Base-by-base conservation (phyloP, 345 rosid genomes). In the Gynandropsis gynandra region DNA sequence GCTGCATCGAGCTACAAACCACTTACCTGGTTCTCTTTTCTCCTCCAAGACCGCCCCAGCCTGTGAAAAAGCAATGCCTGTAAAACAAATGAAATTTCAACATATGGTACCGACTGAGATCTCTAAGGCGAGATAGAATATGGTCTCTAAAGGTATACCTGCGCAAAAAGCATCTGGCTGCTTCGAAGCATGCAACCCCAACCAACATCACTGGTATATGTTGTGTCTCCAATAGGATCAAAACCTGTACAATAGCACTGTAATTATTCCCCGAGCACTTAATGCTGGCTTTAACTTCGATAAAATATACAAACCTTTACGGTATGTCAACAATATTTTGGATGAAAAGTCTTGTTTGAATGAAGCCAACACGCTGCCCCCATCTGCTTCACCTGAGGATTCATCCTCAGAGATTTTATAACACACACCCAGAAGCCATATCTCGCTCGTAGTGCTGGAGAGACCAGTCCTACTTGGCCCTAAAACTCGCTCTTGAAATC, bases 161-260 rank as follows among this genome's bases (percentile, higher is more conserved):
- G 98, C 59, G 95, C 95, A 38, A 84, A 67, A 46, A 92, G 89
- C 98, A 92, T 92, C 75, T 92, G 98, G 71, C 98, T 77, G 69
- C 98, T 87, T 47, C 98, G 79, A 42, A 87, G 73, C 98, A 92
- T 92, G 80, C 98, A 92, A 55, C 98, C 96, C 98, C 98, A 92
- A 51, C 70, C 62, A 9, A 66, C 89, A 68, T 92, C 98, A 65
- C 80, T 87, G 1, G 83, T 79, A 48, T 71, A 62, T 41, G 75
- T 75, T 34, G 93, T 71, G 62, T 75, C 81, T 52, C 68, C 87
- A 58, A 87, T 72, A 14, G 87, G 71, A 58, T 76, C 79, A 76
- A 87, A 92, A 47, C 95, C 98, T 90, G 71, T 43, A 48, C 19
- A 52, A 1, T n/a, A 54, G 53, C 27, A 65, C 21, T 40, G 53